phyloP scores from a whole-genome alignment of 495 filamentous ascomycete genomes.

The Parathielavia appendiculata region DNA sequence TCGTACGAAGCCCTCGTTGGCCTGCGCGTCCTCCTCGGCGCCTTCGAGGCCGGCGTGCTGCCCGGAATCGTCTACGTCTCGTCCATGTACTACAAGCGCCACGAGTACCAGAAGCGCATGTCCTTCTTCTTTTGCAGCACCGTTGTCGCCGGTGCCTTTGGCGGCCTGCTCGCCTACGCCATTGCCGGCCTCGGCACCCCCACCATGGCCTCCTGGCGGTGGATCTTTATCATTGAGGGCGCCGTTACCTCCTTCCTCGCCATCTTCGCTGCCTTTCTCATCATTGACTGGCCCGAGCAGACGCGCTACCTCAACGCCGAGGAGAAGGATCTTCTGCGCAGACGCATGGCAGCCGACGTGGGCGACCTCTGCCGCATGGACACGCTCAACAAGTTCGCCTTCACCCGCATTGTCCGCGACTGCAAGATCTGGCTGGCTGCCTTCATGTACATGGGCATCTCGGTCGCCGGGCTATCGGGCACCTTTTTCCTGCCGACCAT shows the following conservation, averaged over 20 bases:
- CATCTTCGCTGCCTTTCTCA: conserved; percentile 44
- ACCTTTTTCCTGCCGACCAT: conserved; percentile 66
- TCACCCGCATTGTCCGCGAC: conserved; percentile 54
- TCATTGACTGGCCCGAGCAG: conserved; percentile 55
- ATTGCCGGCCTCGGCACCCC: conserved; percentile 8
- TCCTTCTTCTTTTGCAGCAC: conserved; percentile 65
- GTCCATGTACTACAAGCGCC: conserved; percentile 60
- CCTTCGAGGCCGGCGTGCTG: conserved; percentile 61
- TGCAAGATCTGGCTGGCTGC: conserved; percentile 49
- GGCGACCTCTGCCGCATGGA: conserved; percentile 56
- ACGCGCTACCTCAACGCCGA: conserved; percentile 49
- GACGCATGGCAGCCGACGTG: conserved; percentile 54
- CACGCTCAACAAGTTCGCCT: conserved; percentile 61
- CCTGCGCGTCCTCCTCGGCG: conserved; percentile 49
- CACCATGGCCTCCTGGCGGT: conserved; percentile 47
- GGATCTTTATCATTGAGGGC: conserved; percentile 62
- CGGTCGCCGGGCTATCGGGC: conserved; percentile 53
- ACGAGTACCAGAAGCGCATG: conserved; percentile 60
- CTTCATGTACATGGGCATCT: conserved; percentile 48
- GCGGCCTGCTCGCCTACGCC: conserved; percentile 51
- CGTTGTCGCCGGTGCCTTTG: conserved; percentile 60
- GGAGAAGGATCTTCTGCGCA: conserved; percentile 47
- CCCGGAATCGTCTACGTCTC: conserved; percentile 64
- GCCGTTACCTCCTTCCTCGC: conserved; percentile 51
- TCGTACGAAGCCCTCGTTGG: conserved; percentile 35